Evolutionary conservation across 331 rosid genomes (phyloP).

Genomic region (Prunus yedoensis): DNA sequence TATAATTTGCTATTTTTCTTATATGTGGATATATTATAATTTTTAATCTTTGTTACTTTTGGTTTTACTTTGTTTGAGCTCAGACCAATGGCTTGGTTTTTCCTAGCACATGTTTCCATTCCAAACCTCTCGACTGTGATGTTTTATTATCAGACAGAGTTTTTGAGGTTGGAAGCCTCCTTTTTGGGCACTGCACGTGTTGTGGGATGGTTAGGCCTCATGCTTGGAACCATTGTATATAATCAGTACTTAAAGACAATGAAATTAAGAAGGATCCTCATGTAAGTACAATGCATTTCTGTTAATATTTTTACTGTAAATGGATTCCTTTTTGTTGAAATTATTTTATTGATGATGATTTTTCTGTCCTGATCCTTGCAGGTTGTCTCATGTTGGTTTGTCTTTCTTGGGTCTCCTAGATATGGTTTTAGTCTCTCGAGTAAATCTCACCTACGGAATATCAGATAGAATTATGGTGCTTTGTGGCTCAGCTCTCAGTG

Average conservation of each 20-base stretch:
- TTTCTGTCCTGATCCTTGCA: constrained; percentile 31
- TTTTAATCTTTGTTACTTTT: constrained; percentile 23
- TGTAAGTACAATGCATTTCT: constrained; percentile 41
- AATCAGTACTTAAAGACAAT: constrained; percentile 60
- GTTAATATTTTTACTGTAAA: not conserved
- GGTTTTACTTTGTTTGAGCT: constrained; percentile 28
- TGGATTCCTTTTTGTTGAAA: not conserved
- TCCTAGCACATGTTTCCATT: constrained; percentile 62
- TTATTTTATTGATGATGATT: constrained; percentile 23
- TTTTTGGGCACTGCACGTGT: constrained; percentile 74
- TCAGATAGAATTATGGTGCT: constrained; percentile 69
- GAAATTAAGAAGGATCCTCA: constrained; percentile 65
- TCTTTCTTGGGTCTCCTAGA: constrained; percentile 56
- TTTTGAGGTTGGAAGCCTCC: constrained; percentile 73
- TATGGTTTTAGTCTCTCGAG: constrained; percentile 57
- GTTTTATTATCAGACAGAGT: constrained; percentile 76
- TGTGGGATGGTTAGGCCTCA: constrained; percentile 80
- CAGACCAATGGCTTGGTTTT: constrained; percentile 91
- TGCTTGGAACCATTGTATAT: constrained; percentile 70
- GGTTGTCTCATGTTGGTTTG: constrained; percentile 72
- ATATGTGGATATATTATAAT: not conserved
- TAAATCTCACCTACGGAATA: constrained; percentile 53
- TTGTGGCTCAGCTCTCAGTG: constrained; percentile 68
- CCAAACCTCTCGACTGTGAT: constrained; percentile 73
- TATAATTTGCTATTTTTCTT: not conserved